Conservation (phyloP, 805 yeast species). For the Cyberlindnera lachancei region DNA sequence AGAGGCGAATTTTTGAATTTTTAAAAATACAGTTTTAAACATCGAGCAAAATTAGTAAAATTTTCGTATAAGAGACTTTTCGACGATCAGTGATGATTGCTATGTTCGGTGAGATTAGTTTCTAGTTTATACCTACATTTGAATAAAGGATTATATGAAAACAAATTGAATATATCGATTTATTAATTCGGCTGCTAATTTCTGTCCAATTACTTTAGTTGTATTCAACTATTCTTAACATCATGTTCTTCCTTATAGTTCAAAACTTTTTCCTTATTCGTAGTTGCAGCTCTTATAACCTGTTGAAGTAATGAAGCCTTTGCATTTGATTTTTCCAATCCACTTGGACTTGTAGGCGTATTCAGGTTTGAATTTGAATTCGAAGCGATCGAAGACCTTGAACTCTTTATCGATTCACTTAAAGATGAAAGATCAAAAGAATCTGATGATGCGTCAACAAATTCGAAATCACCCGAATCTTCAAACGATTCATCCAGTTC, state of each 20-base stretch:
- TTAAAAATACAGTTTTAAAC: not conserved
- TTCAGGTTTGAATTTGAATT: constrained; percentile 25
- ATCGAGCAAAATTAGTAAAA: too few species aligned
- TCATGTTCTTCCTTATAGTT: constrained; percentile 5
- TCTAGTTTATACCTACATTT: too few species aligned
- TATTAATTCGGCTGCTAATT: too few species aligned
- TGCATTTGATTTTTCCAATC: constrained; percentile 22
- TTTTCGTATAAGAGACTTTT: too few species aligned
- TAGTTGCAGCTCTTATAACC: constrained; percentile 60
- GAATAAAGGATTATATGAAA: not conserved
- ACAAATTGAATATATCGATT: constrained; percentile 21
- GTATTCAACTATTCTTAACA: too few species aligned
- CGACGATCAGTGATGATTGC: too few species aligned
- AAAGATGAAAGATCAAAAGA: constrained; percentile 16
- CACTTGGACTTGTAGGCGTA: too few species aligned
- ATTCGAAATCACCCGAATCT: constrained; percentile 20
- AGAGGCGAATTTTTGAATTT: constrained; percentile 46
- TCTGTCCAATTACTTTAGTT: too few species aligned
- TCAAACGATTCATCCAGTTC: constrained; percentile 47
- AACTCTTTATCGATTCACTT: constrained; percentile 14
- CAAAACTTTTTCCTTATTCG: constrained; percentile 31
- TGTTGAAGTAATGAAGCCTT: constrained; percentile 58
- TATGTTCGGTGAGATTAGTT: too few species aligned
- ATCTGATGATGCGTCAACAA: constrained; percentile 5
- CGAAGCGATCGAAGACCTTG: constrained; percentile 3